Conservation (phyloP, 2,329 filamentous ascomycete species). For the Sphaerulina vaccinii region DNA sequence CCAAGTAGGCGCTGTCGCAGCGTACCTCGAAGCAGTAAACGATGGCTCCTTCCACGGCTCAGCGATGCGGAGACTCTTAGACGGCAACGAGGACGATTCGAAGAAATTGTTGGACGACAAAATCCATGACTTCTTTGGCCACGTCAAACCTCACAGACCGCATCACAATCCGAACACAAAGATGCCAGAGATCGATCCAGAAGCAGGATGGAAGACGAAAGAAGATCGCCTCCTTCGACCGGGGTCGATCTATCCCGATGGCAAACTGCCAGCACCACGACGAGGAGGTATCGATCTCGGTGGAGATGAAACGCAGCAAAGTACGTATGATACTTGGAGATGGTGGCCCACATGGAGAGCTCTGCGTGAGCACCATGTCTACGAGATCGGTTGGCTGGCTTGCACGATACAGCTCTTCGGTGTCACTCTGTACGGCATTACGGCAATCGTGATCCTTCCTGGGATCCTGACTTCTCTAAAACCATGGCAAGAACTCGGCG, state of each 20-base stretch:
- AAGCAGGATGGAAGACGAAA: slow-evolving; percentile 25
- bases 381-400: slow-evolving; percentile 35
- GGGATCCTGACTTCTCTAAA: slow-evolving; percentile 29
- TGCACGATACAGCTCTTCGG: slow-evolving; percentile 34
- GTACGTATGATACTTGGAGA: slow-evolving; percentile 18
- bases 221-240: slow-evolving; percentile 19
- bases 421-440: slow-evolving; percentile 30
- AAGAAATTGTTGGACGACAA: slow-evolving; percentile 33
- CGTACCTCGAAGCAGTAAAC: slow-evolving; percentile 36
- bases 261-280: slow-evolving; percentile 19
- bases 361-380: slow-evolving; percentile 29
- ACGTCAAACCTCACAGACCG: slow-evolving; percentile 14
- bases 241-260: slow-evolving; percentile 22
- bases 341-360: slow-evolving; percentile 29
- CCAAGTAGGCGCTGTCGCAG: slow-evolving; percentile 31
- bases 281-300: slow-evolving; percentile 22
- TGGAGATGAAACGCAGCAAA: slow-evolving; percentile 11
- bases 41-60: slow-evolving; percentile 33
- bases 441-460: slow-evolving; percentile 30
- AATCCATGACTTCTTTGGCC: slow-evolving; percentile 22
- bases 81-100: slow-evolving; percentile 29
- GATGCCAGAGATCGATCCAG: slow-evolving; percentile 16
- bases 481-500: slow-evolving; percentile 26
- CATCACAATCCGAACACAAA: slow-evolving; percentile 6
- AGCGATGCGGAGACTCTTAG: slow-evolving; percentile 30